Evolutionary conservation across 305 asterid genomes (phyloP), one percentile per base, ranked within the genome.

Genomic region (Plantago lanceolata): DNA sequence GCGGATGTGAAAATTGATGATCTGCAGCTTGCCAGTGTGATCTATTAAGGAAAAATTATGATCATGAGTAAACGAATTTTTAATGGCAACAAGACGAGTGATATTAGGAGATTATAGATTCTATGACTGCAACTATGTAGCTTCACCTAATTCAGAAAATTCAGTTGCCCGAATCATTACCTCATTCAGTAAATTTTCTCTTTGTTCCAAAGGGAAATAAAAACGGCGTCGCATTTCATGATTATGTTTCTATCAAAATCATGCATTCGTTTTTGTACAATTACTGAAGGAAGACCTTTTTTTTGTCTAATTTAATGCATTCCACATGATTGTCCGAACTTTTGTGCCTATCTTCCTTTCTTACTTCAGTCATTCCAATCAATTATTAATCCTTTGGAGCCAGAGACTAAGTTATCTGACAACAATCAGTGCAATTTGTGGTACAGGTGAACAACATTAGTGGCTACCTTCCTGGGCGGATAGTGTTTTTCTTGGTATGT

Each of bases 401-500:
- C 31, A 48, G 57, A 26, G 70, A 67, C 48, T 1, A 26, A 33
- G 59, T 67, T 63, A 49, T 49, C 64, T 69, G 17, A 65, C 45
- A 13, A 51, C 20, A 45, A 28, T 44, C 35, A 51, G 48, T 53
- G 24, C 52, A 37, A 61, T 45, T 73, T 65, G 45, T 75, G 70
- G 53, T 71, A 79, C 89, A 93, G 99, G 99, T 90, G 75, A 90
- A 93, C 79, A 90, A 93, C 83, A 90, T 93, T 63, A 87, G 99
- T 75, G 97, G 97, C 54, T 93, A 93, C 78, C 95, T 93, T 76
- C 99, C 99, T 57, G 99, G 99, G 65, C 83, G 99, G 64, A 93
- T 90, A 61, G 99, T 93, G 63, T 93, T 90, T 85, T 89, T 93
- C 86, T 78, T 93, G 96, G 99, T 92, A 92, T 61, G 95, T 71